Evolutionary conservation across 495 filamentous ascomycete genomes (phyloP).

Genomic region (Aspergillus cavernicola): DNA sequence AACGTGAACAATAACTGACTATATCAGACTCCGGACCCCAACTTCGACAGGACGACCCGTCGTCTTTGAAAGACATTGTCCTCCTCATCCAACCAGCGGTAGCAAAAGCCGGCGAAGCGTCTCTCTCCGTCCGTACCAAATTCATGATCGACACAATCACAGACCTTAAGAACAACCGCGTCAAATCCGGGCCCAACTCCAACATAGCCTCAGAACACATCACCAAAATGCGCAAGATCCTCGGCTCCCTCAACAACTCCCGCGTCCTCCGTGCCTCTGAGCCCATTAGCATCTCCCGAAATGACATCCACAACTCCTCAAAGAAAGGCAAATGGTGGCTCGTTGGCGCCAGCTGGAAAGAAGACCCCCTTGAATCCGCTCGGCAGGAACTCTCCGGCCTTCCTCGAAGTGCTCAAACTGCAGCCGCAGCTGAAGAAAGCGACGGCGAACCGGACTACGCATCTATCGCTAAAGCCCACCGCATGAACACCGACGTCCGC

Average conservation of each 20-base stretch:
- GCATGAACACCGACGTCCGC: constrained; percentile 93
- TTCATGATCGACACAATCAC: constrained; percentile 99
- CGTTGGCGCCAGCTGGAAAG: constrained; percentile 84
- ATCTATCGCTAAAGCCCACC: constrained; percentile 72
- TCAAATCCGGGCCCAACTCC: constrained; percentile 67
- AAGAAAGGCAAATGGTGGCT: constrained; percentile 98
- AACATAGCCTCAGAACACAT: constrained; percentile 69
- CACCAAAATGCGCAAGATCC: constrained; percentile 76
- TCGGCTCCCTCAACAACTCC: constrained; percentile 66
- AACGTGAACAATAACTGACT: not conserved
- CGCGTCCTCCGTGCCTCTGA: constrained; percentile 68
- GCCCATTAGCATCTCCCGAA: constrained; percentile 73
- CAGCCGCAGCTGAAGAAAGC: constrained; percentile 29
- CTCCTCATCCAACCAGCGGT: constrained; percentile 70
- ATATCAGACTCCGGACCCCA: constrained; percentile 63
- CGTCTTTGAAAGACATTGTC: constrained; percentile 88
- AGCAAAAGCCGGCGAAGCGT: constrained; percentile 59
- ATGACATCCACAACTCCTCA: constrained; percentile 74
- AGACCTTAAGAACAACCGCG: constrained; percentile 87
- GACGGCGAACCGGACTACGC: constrained; percentile 62
- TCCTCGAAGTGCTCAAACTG: constrained; percentile 12
- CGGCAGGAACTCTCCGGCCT: constrained; percentile 31
- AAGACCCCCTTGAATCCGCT: constrained; percentile 39
- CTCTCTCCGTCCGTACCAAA: constrained; percentile 81
- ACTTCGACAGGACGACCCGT: constrained; percentile 85